Evolutionary conservation across 129 eudicot genomes (phyloP).

Genomic region (Logfia minima): DNA sequence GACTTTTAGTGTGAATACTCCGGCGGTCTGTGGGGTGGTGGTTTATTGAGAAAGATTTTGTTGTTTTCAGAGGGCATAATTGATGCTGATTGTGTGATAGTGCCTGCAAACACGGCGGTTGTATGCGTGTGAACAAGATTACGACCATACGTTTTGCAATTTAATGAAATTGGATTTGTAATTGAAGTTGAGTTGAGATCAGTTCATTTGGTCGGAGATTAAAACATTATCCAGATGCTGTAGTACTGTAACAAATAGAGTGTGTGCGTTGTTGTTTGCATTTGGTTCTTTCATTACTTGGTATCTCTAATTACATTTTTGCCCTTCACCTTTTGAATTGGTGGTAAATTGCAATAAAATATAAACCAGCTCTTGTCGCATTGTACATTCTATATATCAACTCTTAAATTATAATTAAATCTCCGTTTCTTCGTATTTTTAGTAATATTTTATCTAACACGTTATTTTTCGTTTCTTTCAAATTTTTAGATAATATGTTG

Average conservation of each 20-base stretch:
- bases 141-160: conserved; percentile 16
- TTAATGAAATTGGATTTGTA: not conserved
- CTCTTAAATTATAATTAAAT: too few species aligned
- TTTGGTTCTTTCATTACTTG: not conserved
- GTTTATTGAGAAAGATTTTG: conserved; percentile 6
- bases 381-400: too few species aligned
- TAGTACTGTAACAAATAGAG: too few species aligned
- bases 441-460: too few species aligned
- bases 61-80: conserved; percentile 18
- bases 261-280: not conserved
- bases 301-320: not conserved
- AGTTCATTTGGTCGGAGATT: not conserved
- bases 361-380: too few species aligned
- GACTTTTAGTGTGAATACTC: conserved; percentile 26
- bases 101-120: conserved; percentile 23
- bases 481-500: too few species aligned
- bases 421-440: too few species aligned
- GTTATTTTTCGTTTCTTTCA: too few species aligned
- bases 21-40: conserved; percentile 3
- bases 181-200: not conserved
- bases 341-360: too few species aligned
- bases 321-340: not conserved
- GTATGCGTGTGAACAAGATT: conserved; percentile 19
- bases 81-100: conserved; percentile 20
- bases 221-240: not conserved